Conservation (phyloP, 441 rosid genomes). For the Sinapis alba region DNA sequence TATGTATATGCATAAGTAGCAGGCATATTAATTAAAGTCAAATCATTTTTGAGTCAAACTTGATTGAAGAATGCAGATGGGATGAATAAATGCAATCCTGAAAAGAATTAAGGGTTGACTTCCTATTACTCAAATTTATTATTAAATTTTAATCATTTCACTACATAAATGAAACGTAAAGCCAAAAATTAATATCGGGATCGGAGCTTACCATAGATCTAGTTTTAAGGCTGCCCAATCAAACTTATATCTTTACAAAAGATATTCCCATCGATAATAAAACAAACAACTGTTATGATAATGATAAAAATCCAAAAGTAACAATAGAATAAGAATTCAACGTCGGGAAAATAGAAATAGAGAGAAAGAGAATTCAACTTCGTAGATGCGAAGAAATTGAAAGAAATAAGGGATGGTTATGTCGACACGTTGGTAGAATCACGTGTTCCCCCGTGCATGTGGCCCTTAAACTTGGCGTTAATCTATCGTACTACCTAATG, state of each 20-base stretch:
- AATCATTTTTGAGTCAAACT: constrained; percentile 21
- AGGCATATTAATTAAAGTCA: not conserved
- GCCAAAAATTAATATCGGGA: constrained; percentile 25
- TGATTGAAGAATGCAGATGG: constrained; percentile 17
- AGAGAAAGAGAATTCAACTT: constrained; percentile 17
- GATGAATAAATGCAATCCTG: constrained; percentile 15
- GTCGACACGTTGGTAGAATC: constrained; percentile 34
- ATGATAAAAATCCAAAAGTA: no score
- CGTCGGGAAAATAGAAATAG: not conserved
- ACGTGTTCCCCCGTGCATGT: constrained; percentile 36
- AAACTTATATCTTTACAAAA: not conserved
- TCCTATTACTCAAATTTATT: not conserved
- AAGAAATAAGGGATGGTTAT: constrained; percentile 20
- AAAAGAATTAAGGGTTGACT: constrained; percentile 37
- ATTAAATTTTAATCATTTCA: not conserved
- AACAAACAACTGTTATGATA: not conserved
- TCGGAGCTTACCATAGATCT: constrained; percentile 33
- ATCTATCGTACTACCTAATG: constrained; percentile 22
- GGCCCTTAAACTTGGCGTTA: constrained; percentile 42
- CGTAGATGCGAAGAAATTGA: constrained; percentile 34
- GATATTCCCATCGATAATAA: not conserved
- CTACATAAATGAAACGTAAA: constrained; percentile 6
- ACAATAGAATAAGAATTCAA: not conserved
- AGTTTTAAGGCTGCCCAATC: constrained; percentile 18
- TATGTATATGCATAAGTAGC: not conserved